Base-by-base conservation (phyloP, 2,329 filamentous ascomycete genomes). In the Lojkania enalia region DNA sequence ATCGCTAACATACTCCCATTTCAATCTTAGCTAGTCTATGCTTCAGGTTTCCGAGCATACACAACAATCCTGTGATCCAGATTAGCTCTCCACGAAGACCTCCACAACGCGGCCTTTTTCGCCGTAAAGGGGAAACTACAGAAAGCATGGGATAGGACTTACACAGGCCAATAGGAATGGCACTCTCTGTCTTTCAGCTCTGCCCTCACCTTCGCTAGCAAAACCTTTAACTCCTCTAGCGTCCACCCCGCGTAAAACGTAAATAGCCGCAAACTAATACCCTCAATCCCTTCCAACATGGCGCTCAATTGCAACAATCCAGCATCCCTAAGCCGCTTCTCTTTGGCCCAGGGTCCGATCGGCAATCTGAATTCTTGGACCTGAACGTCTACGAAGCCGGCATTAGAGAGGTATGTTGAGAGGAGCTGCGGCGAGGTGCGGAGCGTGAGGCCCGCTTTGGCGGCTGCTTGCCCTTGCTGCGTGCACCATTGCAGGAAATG, bases 141-240 rank as follows among this genome's bases (percentile, higher is more conserved):
- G 14, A 39, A 23, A 5, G 15, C n/a, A 4, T 1, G 19, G 15
- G 12, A n/a, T n/a, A 37, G 9, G 4, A 61, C 61, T 61, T 41
- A 65, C 61, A 63, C 27, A 16, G 62, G 58, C 60, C 55, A 63
- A 50, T 60, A 64, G 35, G 58, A 45, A 44, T 64, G 61, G 36
- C 57, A 58, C 16, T 56, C 54, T 33, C 18, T 39, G 35, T 49
- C 44, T 44, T 51, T 58, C 39, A 58, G 39, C 40, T 58, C 54
- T 11, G 39, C 42, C 31, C 57, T 35, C 2, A 57, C 46, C 32
- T 57, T 52, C n/a, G 50, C 50, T 12, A 60, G 41, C 39, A 61
- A 39, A 12, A 40, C 54, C 45, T 64, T 45, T 35, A 64, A 23
- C 48, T 64, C 63, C 1, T 63, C 59, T 2, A 54, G 31, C 3